These are phyloP conservation scores for Phytophthora podocarpi DNA, from an alignment of 352 stramenopile genomes.

Conservation along the genomic window DNA sequence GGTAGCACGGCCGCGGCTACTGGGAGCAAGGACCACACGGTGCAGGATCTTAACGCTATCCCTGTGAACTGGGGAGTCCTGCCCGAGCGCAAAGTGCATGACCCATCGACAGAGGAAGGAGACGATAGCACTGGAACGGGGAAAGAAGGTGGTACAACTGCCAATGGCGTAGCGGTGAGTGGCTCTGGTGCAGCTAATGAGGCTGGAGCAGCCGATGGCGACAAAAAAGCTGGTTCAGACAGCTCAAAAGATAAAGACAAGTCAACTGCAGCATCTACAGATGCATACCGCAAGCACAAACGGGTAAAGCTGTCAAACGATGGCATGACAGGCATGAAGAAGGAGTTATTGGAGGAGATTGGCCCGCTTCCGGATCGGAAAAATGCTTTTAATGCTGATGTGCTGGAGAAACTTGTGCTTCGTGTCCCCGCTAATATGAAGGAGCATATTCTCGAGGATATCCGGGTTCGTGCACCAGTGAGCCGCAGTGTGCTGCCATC, in stretches of 20 bases:
- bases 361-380: constrained; percentile 76
- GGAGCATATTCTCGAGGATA: constrained; percentile 66
- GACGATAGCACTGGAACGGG: constrained; percentile 25
- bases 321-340: constrained; percentile 40
- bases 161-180: constrained; percentile 26
- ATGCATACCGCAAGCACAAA: constrained; percentile 68
- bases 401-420: constrained; percentile 84
- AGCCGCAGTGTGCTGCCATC: constrained; percentile 63
- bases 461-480: constrained; percentile 57
- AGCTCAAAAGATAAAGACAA: constrained; percentile 54
- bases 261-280: constrained; percentile 18
- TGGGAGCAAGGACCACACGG: constrained; percentile 41
- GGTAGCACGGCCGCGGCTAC: constrained; percentile 32
- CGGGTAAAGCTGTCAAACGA: constrained; percentile 51
- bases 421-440: constrained; percentile 71
- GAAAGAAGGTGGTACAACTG: constrained; percentile 19
- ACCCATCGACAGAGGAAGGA: constrained; percentile 29
- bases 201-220: constrained; percentile 28
- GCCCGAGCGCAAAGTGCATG: constrained; percentile 57
- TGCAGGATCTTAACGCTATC: constrained; percentile 76
- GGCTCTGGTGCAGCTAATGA: constrained; percentile 14
- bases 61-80: constrained; percentile 76
- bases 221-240: constrained; percentile 56
- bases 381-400: constrained; percentile 66
- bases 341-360: constrained; percentile 57